Evolutionary conservation across 148 eudicot species (phyloP), one percentile per base, ranked within the genome.

Genomic region (Persicaria tinctoria): DNA sequence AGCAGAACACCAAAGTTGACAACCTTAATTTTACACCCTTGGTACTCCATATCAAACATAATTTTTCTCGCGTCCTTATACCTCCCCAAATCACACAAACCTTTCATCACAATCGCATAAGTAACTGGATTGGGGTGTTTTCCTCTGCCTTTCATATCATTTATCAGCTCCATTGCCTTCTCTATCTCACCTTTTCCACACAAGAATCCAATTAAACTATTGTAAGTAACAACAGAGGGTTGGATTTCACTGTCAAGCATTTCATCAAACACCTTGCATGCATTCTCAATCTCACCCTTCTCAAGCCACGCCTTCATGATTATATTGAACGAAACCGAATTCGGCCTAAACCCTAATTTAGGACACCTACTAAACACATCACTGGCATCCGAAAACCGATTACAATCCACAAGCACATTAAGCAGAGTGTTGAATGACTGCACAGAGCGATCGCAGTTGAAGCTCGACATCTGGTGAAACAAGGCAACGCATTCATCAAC

Each of bases 21-120:
- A 27, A 82, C 66, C 50, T 79, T 68, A 8, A 86, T 76, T 75
- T 90, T 92, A 76, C 98, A 92, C 45, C 92, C 97, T 73, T 80
- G 84, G 66, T 92, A 92, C 80, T 92, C 97, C 98, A 92, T 95
- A 80, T 92, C 97, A 82, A 95, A 92, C 97, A 95, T 90, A 86
- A 92, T 51, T 81, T 92, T 94, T 86, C 88, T 87, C 0, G 98
- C 97, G 76, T 92, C 97, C 46, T 82, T 75, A 76, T 76, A 81
- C 82, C 82, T 86, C 73, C 90, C 89, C 45, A 80, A 60, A n/a
- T 79, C 78, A 82, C 98, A 95, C 76, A 89, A 80, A 46, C 96
- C 98, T 78, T 85, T 88, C 98, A 95, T 95, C 77, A 95, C 76
- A 74, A 89, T 74, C 1, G 86, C 86, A 79, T 87, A 95, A 0